Percentiles rank a stretch among this genome's conserved stretches.
Conservation (phyloP, 768 basidiomycete species). For the Coprinopsis strossmayeri region DNA sequence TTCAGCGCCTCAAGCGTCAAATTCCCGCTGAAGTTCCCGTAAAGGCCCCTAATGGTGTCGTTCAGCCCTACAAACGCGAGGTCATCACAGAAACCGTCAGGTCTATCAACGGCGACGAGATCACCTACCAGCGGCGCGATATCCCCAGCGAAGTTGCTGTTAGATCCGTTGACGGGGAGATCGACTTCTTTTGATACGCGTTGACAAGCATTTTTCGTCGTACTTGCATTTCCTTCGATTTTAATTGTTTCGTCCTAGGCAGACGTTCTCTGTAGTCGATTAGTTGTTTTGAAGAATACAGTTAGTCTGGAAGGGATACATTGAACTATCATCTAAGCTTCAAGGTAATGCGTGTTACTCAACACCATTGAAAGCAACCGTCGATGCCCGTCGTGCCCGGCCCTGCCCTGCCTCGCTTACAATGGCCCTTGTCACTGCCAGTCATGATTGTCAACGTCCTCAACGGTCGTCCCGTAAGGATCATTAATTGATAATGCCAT, state of each 20-base stretch:
- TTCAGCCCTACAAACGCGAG: conserved; percentile 19
- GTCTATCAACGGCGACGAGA: background rate
- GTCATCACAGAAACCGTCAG: background rate
- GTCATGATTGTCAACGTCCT: too few relatives aligned
- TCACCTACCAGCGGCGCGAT: conserved; percentile 15
- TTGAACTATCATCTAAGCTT: background rate
- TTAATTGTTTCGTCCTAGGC: background rate
- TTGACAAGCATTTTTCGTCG: background rate
- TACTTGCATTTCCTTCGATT: background rate
- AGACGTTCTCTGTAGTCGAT: background rate
- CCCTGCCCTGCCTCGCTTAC: too few relatives aligned
- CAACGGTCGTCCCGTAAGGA: too few relatives aligned
- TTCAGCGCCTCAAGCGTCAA: conserved; percentile 37
- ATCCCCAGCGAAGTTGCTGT: conserved; percentile 23
- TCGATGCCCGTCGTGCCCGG: too few relatives aligned
- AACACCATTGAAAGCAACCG: too few relatives aligned
- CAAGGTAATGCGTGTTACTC: background rate
- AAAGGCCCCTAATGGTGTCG: conserved; percentile 21
- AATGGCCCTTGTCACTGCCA: too few relatives aligned
- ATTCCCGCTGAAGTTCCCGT: conserved; percentile 24
- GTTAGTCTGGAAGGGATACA: background rate
- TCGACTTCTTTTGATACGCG: conserved; percentile 18
- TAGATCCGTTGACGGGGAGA: conserved; percentile 21
- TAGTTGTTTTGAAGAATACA: background rate
- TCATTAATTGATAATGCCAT: too few relatives aligned